Evolutionary conservation across 2,329 filamentous ascomycete genomes (phyloP), one percentile per base, ranked within the genome.

Genomic region (Cladosporium sp.): DNA sequence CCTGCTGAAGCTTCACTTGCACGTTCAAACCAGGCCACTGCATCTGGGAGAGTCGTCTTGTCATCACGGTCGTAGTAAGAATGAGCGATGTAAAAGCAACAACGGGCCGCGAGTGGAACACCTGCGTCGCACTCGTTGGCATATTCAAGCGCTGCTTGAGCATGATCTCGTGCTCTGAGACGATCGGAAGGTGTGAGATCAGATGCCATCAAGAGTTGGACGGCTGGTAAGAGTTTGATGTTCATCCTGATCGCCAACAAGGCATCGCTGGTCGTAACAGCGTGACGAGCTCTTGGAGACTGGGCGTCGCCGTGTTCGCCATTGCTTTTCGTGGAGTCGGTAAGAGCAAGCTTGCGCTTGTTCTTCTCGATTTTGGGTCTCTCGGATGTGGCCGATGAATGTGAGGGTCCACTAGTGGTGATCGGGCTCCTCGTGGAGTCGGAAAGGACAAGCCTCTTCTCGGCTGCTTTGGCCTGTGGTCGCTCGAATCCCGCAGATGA

Each of bases 11-110:
- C 61, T 44, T 41, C 36, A 2, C 11, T 57, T 7, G 61, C 61
- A n/a, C 61, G 61, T 21, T 49, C 34, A n/a, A 64, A 64, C 61
- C 61, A 64, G 10, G 36, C 44, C 4, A 57, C 26, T 30, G 61
- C 61, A 18, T 47, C 36, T 44, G 38, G 61, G 3, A 30, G 11
- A 6, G 51, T 38, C 11, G 12, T 34, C 3, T 41, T 47, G 49
- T 47, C 26, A 1, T 44, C 15, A 1, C 18, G 61, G 26, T 64
- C 51, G 30, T 57, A 54, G 28, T 47, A 32, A 21, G 36, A 11
- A 36, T 26, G 51, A 10, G 49, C 61, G 18, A 64, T 47, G 51
- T 64, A 64, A 38, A 34, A 64, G n/a, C 36, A 30, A n/a, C 61
- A 64, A 5, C 61, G 61, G 12, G 49, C 61, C 14, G 34, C 26